A percentile compares a stretch with the other conserved stretches of the same genome.
Conservation (phyloP, 164 flowering plant genomes). For the Macadamia integrifolia region DNA sequence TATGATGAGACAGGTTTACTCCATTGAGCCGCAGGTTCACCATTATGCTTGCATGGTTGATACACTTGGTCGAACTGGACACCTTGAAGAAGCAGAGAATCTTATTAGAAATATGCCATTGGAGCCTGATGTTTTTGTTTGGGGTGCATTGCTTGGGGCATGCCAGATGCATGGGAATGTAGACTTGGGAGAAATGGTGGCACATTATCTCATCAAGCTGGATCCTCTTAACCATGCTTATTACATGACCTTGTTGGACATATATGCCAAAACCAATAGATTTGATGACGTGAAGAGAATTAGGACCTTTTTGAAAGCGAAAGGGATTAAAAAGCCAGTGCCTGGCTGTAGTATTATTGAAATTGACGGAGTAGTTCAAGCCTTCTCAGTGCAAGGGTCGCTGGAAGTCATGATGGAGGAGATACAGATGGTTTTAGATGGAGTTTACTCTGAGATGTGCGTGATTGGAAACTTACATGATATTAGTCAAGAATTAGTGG, state of each 20-base stretch:
- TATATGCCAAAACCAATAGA: constrained; percentile 59
- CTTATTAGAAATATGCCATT: constrained; percentile 62
- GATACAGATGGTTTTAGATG: constrained; percentile 27
- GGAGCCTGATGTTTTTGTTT: constrained; percentile 76
- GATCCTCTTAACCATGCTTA: constrained; percentile 70
- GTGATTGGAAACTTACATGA: constrained; percentile 1
- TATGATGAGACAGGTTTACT: constrained; percentile 43
- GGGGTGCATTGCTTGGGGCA: constrained; percentile 82
- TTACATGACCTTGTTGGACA: constrained; percentile 54
- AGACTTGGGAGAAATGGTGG: constrained; percentile 60
- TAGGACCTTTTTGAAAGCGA: constrained; percentile 49
- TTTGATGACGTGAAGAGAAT: constrained; percentile 44
- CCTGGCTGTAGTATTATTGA: constrained; percentile 77
- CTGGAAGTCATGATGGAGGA: constrained; percentile 32
- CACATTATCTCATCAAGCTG: constrained; percentile 39
- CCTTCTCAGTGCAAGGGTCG: constrained; percentile 56
- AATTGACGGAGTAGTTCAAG: constrained; percentile 52
- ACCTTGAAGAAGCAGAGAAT: constrained; percentile 55
- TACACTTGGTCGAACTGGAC: constrained; percentile 55
- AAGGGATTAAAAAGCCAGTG: constrained; percentile 45
- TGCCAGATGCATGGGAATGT: constrained; percentile 73
- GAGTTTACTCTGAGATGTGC: constrained; percentile 27
- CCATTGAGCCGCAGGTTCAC: constrained; percentile 47
- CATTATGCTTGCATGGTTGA: constrained; percentile 87
- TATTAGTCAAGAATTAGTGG: constrained; percentile 2